Evolutionary conservation across 352 stramenopile species (phyloP).

Genomic region (Phytophthora multivora): DNA sequence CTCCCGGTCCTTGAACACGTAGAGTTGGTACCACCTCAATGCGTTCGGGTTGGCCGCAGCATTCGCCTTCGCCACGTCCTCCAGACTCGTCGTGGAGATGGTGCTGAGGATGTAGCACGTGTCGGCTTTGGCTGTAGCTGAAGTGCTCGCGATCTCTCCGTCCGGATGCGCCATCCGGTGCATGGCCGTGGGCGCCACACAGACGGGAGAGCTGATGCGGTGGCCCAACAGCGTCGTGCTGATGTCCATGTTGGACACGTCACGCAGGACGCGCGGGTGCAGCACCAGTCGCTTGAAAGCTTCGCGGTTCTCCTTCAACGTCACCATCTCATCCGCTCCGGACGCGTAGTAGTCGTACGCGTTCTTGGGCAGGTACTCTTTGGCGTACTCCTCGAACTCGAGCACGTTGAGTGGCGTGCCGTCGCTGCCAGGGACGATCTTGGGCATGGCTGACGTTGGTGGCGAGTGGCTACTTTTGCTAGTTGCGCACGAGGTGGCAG

Average conservation of each 20-base stretch:
- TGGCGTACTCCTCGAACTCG: constrained; percentile 90
- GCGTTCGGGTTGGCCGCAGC: constrained; percentile 69
- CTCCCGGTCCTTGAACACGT: constrained; percentile 95
- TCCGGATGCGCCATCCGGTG: constrained; percentile 96
- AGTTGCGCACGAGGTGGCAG: constrained; percentile 5
- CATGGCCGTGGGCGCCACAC: constrained; percentile 91
- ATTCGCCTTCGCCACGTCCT: constrained; percentile 65
- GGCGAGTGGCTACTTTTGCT: not conserved
- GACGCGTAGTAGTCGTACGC: constrained; percentile 93
- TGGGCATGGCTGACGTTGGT: constrained; percentile 36
- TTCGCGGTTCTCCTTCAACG: constrained; percentile 76
- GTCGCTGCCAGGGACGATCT: constrained; percentile 79
- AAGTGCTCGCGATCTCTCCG: constrained; percentile 89
- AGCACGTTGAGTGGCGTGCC: constrained; percentile 85
- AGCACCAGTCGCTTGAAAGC: constrained; percentile 94
- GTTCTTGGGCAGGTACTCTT: constrained; percentile 91
- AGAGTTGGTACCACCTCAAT: constrained; percentile 95
- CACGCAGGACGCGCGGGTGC: constrained; percentile 93
- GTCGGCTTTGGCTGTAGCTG: constrained; percentile 82
- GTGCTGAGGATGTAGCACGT: constrained; percentile 94
- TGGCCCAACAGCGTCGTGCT: constrained; percentile 92
- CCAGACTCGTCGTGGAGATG: constrained; percentile 54
- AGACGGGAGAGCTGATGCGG: constrained; percentile 92
- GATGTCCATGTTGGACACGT: constrained; percentile 93
- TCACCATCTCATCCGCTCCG: constrained; percentile 93